A percentile compares a stretch with the other conserved stretches of the same genome.
Conservation (phyloP, 257 asterid genomes). For the Nicotiana attenuata region DNA sequence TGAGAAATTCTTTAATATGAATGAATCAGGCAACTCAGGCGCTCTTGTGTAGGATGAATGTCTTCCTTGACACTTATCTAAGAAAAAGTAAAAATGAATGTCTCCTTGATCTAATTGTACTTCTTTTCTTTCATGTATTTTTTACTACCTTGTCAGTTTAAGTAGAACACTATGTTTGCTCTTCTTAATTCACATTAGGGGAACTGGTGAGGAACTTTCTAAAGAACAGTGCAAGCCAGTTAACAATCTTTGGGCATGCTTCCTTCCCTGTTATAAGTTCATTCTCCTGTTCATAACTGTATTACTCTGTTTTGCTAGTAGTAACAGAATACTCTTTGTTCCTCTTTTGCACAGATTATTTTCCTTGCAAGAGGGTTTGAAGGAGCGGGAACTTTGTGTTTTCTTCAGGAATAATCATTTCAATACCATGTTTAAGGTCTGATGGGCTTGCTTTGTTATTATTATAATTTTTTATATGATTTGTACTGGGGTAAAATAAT, state of each 20-base stretch:
- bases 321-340: conserved; percentile 13
- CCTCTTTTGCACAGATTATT: conserved; percentile 51
- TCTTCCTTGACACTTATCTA: not conserved
- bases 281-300: conserved; percentile 12
- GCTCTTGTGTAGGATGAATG: not conserved
- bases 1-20: conserved; percentile 24
- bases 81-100: not conserved
- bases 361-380: conserved; percentile 79
- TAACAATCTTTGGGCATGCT: conserved; percentile 80
- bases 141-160: not conserved
- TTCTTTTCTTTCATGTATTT: not conserved
- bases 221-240: conserved; percentile 90
- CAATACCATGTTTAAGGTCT: conserved; percentile 97
- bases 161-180: conserved; percentile 10
- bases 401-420: conserved; percentile 97
- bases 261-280: conserved; percentile 15
- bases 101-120: not conserved
- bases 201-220: conserved; percentile 61
- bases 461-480: not conserved
- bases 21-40: not conserved
- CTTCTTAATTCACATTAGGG: conserved; percentile 46
- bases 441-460: conserved; percentile 9
- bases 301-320: conserved; percentile 7
- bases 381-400: conserved; percentile 90
- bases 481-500: not conserved